Percentiles rank a stretch among this genome's conserved stretches.
phyloP scores from a whole-genome alignment of 2,329 filamentous ascomycete genomes.

The Curvularia lunata region DNA sequence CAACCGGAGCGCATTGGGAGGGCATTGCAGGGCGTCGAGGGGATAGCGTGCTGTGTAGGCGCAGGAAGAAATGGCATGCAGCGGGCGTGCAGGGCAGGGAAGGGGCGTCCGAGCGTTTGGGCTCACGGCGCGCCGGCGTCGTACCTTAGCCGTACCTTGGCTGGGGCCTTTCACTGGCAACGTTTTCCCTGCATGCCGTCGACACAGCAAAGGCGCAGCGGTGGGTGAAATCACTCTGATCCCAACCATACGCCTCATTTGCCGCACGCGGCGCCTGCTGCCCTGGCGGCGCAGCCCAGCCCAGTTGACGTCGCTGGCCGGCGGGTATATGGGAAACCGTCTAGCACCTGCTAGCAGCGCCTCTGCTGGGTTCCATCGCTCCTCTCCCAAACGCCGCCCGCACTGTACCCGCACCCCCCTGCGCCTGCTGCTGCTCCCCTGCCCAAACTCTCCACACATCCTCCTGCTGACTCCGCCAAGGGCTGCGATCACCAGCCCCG shows the following conservation, averaged over 20 bases:
- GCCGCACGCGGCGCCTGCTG: slow-evolving; percentile 6
- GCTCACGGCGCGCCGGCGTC: neutral
- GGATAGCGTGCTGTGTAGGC: slow-evolving; percentile 2
- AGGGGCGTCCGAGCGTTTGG: slow-evolving; percentile 24
- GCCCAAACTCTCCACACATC: slow-evolving; percentile 29
- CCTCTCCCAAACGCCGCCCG: slow-evolving; percentile 9
- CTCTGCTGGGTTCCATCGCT: no score
- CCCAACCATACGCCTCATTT: slow-evolving; percentile 12
- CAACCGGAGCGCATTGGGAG: slow-evolving; percentile 7
- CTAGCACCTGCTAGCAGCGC: neutral
- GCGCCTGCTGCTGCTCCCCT: slow-evolving; percentile 8
- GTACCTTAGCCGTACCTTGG: slow-evolving; percentile 1
- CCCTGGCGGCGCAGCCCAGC: slow-evolving; percentile 1
- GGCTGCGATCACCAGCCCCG: slow-evolving; percentile 33
- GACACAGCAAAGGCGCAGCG: no score
- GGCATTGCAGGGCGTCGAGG: neutral
- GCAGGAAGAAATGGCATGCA: slow-evolving; percentile 10
- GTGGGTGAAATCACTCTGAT: neutral
- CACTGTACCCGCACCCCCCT: slow-evolving; percentile 13
- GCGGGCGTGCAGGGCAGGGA: slow-evolving; percentile 20
- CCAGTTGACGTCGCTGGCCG: slow-evolving; percentile 19
- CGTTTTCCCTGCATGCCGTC: slow-evolving; percentile 12
- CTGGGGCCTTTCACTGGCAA: slow-evolving; percentile 15
- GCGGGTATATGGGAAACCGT: slow-evolving; percentile 33
- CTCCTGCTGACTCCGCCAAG: slow-evolving; percentile 32